Percentiles rank a stretch among this genome's conserved stretches.
Evolutionary conservation across 495 filamentous ascomycete genomes (phyloP).

Genomic region (Cercophora scortea): DNA sequence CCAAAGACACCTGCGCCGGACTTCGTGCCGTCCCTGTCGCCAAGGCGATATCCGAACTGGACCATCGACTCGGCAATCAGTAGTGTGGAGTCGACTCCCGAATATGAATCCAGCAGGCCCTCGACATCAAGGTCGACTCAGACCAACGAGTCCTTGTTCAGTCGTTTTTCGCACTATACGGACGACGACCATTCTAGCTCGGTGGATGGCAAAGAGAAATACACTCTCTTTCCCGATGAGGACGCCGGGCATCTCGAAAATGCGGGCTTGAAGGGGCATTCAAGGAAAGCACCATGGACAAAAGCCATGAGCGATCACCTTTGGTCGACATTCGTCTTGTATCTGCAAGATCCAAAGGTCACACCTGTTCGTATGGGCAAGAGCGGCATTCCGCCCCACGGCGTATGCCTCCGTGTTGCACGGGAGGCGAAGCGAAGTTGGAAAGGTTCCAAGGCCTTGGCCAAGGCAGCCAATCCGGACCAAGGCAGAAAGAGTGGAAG

Average conservation of each 20-base stretch:
- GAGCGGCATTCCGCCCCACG: constrained; percentile 77
- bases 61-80: constrained; percentile 35
- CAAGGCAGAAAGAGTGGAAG: constrained; percentile 48
- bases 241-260: constrained; percentile 5
- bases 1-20: constrained; percentile 41
- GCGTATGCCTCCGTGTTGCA: constrained; percentile 82
- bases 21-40: constrained; percentile 21
- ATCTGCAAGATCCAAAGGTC: constrained; percentile 83
- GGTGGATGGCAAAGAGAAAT: constrained; percentile 24
- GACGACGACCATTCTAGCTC: constrained; percentile 32
- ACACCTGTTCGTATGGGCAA: constrained; percentile 91
- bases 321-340: constrained; percentile 83
- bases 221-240: constrained; percentile 6
- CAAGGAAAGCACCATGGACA: constrained; percentile 59
- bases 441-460: constrained; percentile 49
- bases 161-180: constrained; percentile 37
- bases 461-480: constrained; percentile 15
- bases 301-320: constrained; percentile 86
- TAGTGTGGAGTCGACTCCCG: constrained; percentile 40
- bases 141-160: constrained; percentile 41
- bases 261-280: constrained; percentile 13
- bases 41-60: constrained; percentile 39
- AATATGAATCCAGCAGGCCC: constrained; percentile 43
- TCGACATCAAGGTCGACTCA: constrained; percentile 43
- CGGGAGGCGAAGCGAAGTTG: constrained; percentile 79